These are phyloP conservation scores for Boeremia exigua DNA, from an alignment of 2,329 filamentous ascomycete species.

Conservation along the genomic window DNA sequence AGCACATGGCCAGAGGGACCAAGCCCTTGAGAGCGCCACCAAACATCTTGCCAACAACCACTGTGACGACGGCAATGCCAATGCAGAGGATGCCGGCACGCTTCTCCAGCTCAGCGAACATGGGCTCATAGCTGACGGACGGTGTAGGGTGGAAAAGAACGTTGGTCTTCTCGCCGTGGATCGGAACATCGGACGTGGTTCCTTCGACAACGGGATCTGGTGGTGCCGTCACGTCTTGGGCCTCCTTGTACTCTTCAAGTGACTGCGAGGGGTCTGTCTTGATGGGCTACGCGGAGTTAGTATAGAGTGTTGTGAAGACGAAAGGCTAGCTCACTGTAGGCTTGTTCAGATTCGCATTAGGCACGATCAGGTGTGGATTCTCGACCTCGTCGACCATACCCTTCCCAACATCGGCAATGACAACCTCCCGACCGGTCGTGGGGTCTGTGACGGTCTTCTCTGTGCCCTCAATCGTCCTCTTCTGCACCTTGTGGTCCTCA, in stretches of 20 bases:
- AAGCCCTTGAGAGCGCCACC: slow-evolving; percentile 79
- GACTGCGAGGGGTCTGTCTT: slow-evolving; percentile 75
- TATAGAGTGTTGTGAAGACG: neutral
- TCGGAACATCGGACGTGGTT: slow-evolving; percentile 90
- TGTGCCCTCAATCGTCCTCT: slow-evolving; percentile 53
- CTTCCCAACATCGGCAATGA: slow-evolving; percentile 81
- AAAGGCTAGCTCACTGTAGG: slow-evolving; percentile 57
- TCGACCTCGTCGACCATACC: slow-evolving; percentile 73
- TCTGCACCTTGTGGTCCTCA: slow-evolving; percentile 56
- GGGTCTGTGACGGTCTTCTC: slow-evolving; percentile 78
- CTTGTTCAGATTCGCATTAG: slow-evolving; percentile 86
- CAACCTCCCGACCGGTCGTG: slow-evolving; percentile 82
- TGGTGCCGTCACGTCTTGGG: slow-evolving; percentile 88
- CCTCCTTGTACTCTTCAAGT: slow-evolving; percentile 79
- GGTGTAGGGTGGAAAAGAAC: slow-evolving; percentile 95
- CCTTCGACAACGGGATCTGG: slow-evolving; percentile 84
- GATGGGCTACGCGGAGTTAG: slow-evolving; percentile 58
- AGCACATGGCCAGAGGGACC: slow-evolving; percentile 72
- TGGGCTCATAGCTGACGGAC: slow-evolving; percentile 86
- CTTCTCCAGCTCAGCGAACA: slow-evolving; percentile 77
- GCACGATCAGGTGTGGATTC: slow-evolving; percentile 78
- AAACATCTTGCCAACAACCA: slow-evolving; percentile 79
- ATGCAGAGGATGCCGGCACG: slow-evolving; percentile 73
- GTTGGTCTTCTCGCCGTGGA: slow-evolving; percentile 95
- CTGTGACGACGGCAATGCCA: slow-evolving; percentile 73